Evolutionary conservation across 148 eudicot genomes (phyloP), one percentile per base, ranked within the genome.

Genomic region (Persicaria maculosa): DNA sequence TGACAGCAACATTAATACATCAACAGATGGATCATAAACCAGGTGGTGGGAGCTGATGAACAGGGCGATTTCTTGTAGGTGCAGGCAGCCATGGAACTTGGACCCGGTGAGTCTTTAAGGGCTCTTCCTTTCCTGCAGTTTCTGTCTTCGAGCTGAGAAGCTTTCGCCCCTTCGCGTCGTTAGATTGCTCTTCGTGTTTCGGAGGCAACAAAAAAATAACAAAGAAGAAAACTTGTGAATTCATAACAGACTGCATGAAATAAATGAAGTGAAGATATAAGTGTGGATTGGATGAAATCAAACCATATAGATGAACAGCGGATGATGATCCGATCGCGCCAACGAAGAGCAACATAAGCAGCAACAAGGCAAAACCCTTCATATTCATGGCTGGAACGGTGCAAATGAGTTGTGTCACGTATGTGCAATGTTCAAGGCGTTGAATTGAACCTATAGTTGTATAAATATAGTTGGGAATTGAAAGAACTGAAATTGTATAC

Each of bases 371-470:
- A 25, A 62, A 61, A 4, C 4, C 12, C 1, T 62, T 44, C 44
- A 31, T 25, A 4, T 11, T 31, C 44, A 62, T 31, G 44, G 44
- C 44, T 62, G 43, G 6, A 62, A 11, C 10, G 40, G 43, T 62
- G 65, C 9, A 9, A 58, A 17, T 17, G 36, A 20, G 9, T 58
- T 58, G 6, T 17, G n/a, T n/a, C n/a, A n/a, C n/a, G n/a, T n/a
- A n/a, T n/a, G 64, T 58, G 64, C 12, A 58, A 7, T 58, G 40
- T 59, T 59, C 40, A 59, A 57, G 19, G 64, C 64, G 64, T 57
- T 57, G 15, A 22, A 11, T 62, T 31, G 22, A 25, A 36, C 16
- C 68, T 31, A 2, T 12, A 61, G 12, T 6, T 58, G 65, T 58
- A 6, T 58, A 19, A 58, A 58, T 58, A 22, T 58, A 58, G 16